Percentiles rank a stretch among this genome's conserved stretches.
These are phyloP conservation scores for Lathyrus tuberosus DNA, from an alignment of 306 rosid genomes.

Conservation along the genomic window DNA sequence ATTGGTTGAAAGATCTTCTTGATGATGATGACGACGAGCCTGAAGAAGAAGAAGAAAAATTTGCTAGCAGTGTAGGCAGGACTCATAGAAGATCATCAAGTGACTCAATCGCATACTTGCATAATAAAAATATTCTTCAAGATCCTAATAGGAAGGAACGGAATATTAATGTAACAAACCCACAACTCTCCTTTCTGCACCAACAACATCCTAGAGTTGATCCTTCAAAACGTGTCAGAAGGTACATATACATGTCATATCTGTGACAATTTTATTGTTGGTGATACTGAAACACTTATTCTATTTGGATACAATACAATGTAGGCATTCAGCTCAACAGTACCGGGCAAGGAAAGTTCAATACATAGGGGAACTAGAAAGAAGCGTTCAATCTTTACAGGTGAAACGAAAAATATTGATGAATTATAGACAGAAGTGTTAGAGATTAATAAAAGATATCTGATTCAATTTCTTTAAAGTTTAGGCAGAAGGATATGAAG, in stretches of 20 bases:
- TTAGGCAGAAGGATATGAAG: conserved; percentile 80
- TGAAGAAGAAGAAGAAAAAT: neutral
- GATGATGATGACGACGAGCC: conserved; percentile 6
- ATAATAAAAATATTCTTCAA: neutral
- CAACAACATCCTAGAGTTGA: neutral
- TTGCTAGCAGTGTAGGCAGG: neutral
- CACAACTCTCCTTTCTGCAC: neutral
- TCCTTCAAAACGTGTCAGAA: conserved; percentile 27
- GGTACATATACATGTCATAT: neutral
- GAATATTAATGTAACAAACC: neutral
- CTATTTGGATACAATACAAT: neutral
- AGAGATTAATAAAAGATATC: neutral
- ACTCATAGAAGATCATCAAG: conserved; percentile 36
- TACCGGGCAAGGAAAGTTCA: conserved; percentile 74
- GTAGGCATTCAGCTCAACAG: conserved; percentile 73
- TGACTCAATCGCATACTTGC: conserved; percentile 23
- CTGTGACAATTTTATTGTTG: too few species aligned
- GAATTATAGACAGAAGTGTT: neutral
- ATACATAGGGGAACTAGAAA: conserved; percentile 78
- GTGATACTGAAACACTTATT: too few species aligned
- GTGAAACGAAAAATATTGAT: conserved; percentile 25
- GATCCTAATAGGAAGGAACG: neutral
- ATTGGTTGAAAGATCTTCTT: conserved; percentile 36
- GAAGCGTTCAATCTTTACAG: conserved; percentile 70
- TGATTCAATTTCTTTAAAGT: neutral